These are phyloP conservation scores for Graphium sp. DNA, from an alignment of 2,329 filamentous ascomycete genomes.

Conservation along the genomic window DNA sequence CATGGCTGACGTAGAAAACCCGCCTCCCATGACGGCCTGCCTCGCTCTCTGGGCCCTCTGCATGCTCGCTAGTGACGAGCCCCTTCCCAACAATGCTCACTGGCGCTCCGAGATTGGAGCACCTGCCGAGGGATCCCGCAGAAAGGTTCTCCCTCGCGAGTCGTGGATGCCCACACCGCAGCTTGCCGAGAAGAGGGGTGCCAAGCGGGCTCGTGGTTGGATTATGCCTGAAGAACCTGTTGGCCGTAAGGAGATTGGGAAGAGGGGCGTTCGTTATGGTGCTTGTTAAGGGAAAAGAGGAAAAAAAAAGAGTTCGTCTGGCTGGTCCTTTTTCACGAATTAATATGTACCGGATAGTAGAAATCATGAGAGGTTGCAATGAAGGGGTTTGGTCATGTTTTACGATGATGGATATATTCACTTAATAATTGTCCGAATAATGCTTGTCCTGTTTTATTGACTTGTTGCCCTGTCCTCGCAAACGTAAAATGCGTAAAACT, in stretches of 20 bases:
- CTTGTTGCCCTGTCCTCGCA: too few species aligned
- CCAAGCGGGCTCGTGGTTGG: slow-evolving; percentile 60
- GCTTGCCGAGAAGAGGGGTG: slow-evolving; percentile 58
- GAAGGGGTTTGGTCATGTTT: not conserved
- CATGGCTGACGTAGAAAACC: slow-evolving; percentile 9
- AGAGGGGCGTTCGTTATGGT: slow-evolving; percentile 43
- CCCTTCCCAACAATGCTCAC: slow-evolving; percentile 34
- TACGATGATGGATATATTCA: not conserved
- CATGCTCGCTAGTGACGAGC: slow-evolving; percentile 48
- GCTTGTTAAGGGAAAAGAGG: slow-evolving; percentile 16
- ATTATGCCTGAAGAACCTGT: slow-evolving; percentile 59
- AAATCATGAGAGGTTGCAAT: too few species aligned
- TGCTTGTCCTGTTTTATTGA: not conserved
- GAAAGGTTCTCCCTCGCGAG: slow-evolving; percentile 54
- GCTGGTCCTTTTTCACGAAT: too few species aligned
- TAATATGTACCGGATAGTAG: too few species aligned
- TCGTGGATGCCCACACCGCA: slow-evolving; percentile 61
- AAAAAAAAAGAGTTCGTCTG: too few species aligned
- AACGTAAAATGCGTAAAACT: too few species aligned
- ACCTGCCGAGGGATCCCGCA: slow-evolving; percentile 53
- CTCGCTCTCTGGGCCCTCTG: slow-evolving; percentile 66
- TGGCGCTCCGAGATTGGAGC: slow-evolving; percentile 62
- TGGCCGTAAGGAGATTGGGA: slow-evolving; percentile 54
- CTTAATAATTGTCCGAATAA: not conserved
- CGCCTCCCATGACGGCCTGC: slow-evolving; percentile 46